Conservation (phyloP, 2,329 filamentous ascomycete genomes). For the Phyllosticta paracitricarpa region DNA sequence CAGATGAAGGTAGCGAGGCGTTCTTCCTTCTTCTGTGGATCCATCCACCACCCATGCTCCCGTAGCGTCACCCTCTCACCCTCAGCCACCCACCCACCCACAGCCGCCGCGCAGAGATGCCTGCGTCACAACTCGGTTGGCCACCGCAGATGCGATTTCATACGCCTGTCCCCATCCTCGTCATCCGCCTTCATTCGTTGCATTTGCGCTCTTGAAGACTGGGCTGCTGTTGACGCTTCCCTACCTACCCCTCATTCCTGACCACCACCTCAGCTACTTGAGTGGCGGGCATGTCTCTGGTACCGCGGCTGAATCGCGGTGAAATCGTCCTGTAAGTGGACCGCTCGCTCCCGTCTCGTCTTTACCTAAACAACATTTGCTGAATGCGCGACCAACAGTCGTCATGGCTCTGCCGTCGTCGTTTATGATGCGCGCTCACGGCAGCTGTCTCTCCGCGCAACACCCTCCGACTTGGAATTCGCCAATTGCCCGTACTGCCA, state of each 20-base stretch:
- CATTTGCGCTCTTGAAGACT: not conserved
- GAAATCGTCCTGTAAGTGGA: conserved; percentile 9
- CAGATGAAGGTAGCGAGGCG: not conserved
- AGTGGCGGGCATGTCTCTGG: conserved; percentile 7
- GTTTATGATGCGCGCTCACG: conserved; percentile 79
- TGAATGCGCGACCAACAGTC: conserved; percentile 43
- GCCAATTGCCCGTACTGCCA: conserved; percentile 86
- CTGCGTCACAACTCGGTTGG: not conserved
- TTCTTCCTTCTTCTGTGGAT: conserved; percentile 7
- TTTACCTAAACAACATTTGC: not conserved
- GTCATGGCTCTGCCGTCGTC: conserved; percentile 85
- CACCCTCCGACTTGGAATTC: conserved; percentile 44
- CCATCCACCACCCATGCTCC: not conserved
- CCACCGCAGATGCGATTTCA: not conserved
- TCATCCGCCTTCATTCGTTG: not conserved
- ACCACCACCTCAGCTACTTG: not conserved
- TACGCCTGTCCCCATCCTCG: not conserved
- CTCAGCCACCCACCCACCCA: not conserved
- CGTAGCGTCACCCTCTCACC: conserved; percentile 2
- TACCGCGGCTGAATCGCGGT: conserved; percentile 9
- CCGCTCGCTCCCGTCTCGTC: not conserved
- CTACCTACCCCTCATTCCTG: not conserved
- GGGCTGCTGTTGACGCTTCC: not conserved
- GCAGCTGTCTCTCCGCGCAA: conserved; percentile 70
- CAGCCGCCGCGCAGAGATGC: conserved; percentile 2